Evolutionary conservation across 192 early-diverging fungal species (phyloP).

Genomic region (Pilobolus umbonatus): DNA sequence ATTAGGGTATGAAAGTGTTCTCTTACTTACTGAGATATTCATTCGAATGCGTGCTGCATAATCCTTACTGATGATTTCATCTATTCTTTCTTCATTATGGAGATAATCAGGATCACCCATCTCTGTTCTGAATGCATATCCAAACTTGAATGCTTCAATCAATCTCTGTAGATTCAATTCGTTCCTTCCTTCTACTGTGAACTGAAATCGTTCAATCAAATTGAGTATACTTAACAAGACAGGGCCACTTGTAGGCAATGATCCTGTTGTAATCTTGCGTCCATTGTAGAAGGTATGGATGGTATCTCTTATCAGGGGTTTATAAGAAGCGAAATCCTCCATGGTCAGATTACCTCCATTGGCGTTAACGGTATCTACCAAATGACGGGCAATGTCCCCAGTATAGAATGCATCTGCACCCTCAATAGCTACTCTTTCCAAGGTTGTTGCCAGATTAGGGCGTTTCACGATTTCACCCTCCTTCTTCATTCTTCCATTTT

Average conservation of each 20-base stretch:
- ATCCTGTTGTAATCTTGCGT: conserved; percentile 61
- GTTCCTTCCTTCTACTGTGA: conserved; percentile 52
- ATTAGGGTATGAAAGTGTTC: not conserved
- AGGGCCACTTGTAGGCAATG: conserved; percentile 78
- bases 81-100: conserved; percentile 54
- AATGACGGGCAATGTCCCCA: conserved; percentile 59
- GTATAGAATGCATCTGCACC: conserved; percentile 53
- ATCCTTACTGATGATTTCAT: conserved; percentile 67
- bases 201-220: conserved; percentile 77
- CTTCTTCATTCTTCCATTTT: conserved; percentile 57
- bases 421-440: conserved; percentile 58
- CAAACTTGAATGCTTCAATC: conserved; percentile 84
- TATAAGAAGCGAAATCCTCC: conserved; percentile 70
- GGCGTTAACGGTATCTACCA: conserved; percentile 59
- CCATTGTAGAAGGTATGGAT: conserved; percentile 76
- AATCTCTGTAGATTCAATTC: conserved; percentile 74
- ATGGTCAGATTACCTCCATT: conserved; percentile 74
- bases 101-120: conserved; percentile 78
- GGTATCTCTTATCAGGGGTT: conserved; percentile 53
- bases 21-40: conserved; percentile 62
- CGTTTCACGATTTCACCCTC: conserved; percentile 66
- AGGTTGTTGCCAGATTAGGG: conserved; percentile 52
- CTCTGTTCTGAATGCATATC: conserved; percentile 76
- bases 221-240: conserved; percentile 77
- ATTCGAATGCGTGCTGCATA: conserved; percentile 56